Evolutionary conservation across 257 asterid genomes (phyloP).

Genomic region (Nicotiana attenuata): DNA sequence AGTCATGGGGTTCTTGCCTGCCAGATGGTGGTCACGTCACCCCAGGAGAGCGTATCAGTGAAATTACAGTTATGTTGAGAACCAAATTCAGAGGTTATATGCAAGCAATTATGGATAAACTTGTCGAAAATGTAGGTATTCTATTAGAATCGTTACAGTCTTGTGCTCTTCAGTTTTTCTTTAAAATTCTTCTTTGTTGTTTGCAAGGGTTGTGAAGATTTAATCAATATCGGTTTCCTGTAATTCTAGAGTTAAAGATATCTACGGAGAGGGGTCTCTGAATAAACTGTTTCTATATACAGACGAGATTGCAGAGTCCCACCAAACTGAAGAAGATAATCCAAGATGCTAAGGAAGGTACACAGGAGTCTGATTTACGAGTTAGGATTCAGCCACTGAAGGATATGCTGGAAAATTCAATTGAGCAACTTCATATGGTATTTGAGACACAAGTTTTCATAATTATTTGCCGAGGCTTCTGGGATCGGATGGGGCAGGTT

Average conservation of each 20-base stretch:
- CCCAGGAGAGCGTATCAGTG: constrained; percentile 81
- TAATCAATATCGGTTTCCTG: too few species aligned
- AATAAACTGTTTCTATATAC: constrained; percentile 11
- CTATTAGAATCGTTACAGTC: neutral
- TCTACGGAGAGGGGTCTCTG: neutral
- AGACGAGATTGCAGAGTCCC: constrained; percentile 71
- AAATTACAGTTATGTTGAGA: constrained; percentile 80
- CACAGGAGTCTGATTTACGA: constrained; percentile 58
- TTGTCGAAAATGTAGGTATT: constrained; percentile 70
- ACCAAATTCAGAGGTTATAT: constrained; percentile 76
- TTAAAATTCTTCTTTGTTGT: neutral
- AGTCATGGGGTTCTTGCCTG: constrained; percentile 79
- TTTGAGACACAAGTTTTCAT: constrained; percentile 76
- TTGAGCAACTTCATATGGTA: constrained; percentile 54
- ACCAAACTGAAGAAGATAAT: constrained; percentile 81
- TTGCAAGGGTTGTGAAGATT: constrained; percentile 7
- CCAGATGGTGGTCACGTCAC: constrained; percentile 53
- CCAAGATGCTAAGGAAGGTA: constrained; percentile 71
- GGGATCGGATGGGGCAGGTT: constrained; percentile 99
- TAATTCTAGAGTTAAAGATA: neutral
- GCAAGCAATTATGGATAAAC: constrained; percentile 77
- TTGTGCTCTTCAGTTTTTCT: neutral
- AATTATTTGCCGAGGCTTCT: constrained; percentile 64
- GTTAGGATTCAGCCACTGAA: constrained; percentile 71
- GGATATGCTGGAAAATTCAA: constrained; percentile 53